Base-by-base conservation (phyloP, 2,329 filamentous ascomycete species). In the Piedraia hortae region DNA sequence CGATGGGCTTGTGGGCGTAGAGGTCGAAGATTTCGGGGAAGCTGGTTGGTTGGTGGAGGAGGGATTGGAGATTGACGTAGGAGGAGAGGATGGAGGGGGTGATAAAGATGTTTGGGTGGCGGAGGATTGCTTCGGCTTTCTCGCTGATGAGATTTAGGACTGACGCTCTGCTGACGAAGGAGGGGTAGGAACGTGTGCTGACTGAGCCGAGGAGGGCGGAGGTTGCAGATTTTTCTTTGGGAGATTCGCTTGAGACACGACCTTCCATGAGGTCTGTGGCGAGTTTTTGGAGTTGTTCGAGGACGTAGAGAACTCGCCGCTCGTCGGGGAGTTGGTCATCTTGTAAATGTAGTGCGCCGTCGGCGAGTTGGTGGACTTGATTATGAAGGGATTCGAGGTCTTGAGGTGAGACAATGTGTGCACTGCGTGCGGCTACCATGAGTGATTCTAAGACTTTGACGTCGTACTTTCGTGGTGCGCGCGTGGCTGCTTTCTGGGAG, bases 21-120 rank as follows among this genome's bases (percentile, higher is more conserved):
- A 91, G 56, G 25, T 66, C 52, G 38, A 97, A 70, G 18, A 78
- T 62, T 27, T 68, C 60, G 4, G 82, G 77, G 29, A 93, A 61
- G 19, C 72, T 66, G 31, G 74, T 62, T 3, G 77, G 67, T 25
- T 59, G 64, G 28, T 64, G 60, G 19, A 93, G 59, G 6, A 66
- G 56, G 13, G 66, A 56, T 42, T 90, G 77, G 19, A 75, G 62
- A 16, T 61, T 54, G 29, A 89, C 66, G 44, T 91, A 93, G 33
- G 60, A 45, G 26, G 59, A 53, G 17, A 93, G 60, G 15, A 82
- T 51, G 14, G 58, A 51, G 5, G 69, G 62, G 4, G 73, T 72
- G 38, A 93, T 72, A 47, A 78, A 73, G 21, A 91, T 66, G 28
- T 69, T 64, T 3, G 70, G 65, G 34, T 82, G 62, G 21, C 59